These are phyloP conservation scores for Sutorius australiensis DNA, from an alignment of 768 basidiomycete species.

Conservation along the genomic window DNA sequence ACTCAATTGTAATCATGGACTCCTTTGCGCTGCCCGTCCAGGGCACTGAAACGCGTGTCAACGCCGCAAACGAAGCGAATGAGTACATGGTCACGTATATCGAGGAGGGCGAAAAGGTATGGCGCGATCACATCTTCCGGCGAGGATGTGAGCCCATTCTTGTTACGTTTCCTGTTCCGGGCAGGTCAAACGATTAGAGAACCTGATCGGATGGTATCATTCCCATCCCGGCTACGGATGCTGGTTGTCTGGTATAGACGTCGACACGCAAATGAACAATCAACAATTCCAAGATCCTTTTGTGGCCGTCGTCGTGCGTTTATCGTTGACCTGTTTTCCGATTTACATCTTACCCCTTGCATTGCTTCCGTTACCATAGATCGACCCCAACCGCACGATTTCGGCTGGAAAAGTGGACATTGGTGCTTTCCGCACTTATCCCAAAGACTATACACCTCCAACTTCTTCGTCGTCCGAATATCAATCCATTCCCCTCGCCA, in stretches of 20 bases:
- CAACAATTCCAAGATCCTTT: conserved; percentile 96
- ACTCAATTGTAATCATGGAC: conserved; percentile 84
- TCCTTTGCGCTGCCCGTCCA: conserved; percentile 96
- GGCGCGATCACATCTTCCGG: conserved; percentile 6
- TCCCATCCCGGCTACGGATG: conserved; percentile 99
- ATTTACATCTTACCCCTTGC: background rate
- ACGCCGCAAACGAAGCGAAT: conserved; percentile 91
- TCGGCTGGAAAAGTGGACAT: conserved; percentile 99
- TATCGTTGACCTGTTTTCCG: background rate
- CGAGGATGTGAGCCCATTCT: background rate
- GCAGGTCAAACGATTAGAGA: conserved; percentile 80
- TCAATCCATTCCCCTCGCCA: conserved; percentile 92
- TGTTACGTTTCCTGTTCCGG: background rate
- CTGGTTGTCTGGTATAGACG: conserved; percentile 99
- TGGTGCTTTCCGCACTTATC: conserved; percentile 97
- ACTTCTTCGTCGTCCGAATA: conserved; percentile 72
- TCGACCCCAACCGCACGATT: conserved; percentile 97
- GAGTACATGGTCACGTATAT: conserved; percentile 99
- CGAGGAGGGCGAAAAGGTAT: conserved; percentile 73
- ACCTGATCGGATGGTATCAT: conserved; percentile 96
- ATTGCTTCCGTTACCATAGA: conserved; percentile 41
- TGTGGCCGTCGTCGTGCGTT: conserved; percentile 87
- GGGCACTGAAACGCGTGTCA: conserved; percentile 97
- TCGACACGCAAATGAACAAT: conserved; percentile 93
- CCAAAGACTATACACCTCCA: conserved; percentile 89